Percentiles rank a stretch among this genome's conserved stretches.
Evolutionary conservation across 495 filamentous ascomycete species (phyloP).

Genomic region (Beverwykella pulmonaria): DNA sequence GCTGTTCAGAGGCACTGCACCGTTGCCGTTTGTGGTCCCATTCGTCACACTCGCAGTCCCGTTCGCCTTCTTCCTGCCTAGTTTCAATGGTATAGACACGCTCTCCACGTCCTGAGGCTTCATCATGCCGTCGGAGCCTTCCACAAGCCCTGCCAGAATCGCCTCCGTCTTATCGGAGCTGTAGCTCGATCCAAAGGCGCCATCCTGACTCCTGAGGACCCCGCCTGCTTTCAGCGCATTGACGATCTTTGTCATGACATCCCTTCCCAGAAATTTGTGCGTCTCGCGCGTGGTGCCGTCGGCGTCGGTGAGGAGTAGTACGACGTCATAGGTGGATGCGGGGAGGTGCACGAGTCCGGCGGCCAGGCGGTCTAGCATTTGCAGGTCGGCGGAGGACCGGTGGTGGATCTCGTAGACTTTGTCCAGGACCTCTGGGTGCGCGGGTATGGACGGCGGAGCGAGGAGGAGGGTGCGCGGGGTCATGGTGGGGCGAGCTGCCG

Average conservation of each 20-base stretch:
- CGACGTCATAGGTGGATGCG: conserved; percentile 72
- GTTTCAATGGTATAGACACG: conserved; percentile 70
- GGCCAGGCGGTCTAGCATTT: conserved; percentile 96
- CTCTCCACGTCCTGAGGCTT: conserved; percentile 70
- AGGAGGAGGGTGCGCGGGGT: conserved; percentile 64
- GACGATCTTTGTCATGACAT: conserved; percentile 69
- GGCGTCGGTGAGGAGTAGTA: conserved; percentile 80
- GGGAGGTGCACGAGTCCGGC: conserved; percentile 81
- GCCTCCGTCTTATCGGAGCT: conserved; percentile 65
- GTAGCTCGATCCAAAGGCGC: conserved; percentile 53
- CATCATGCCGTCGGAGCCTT: conserved; percentile 62
- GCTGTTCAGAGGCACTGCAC: conserved; percentile 30
- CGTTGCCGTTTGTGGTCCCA: conserved; percentile 12
- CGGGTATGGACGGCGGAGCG: conserved; percentile 72
- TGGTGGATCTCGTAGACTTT: conserved; percentile 64
- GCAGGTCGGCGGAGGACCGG: conserved; percentile 77
- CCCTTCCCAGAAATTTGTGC: conserved; percentile 62
- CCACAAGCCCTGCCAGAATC: conserved; percentile 74
- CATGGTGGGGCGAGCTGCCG: conserved; percentile 22
- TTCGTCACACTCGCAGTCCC: conserved; percentile 37
- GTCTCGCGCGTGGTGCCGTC: conserved; percentile 65
- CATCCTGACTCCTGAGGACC: conserved; percentile 69
- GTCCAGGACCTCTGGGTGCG: conserved; percentile 64
- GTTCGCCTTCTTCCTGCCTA: conserved; percentile 66
- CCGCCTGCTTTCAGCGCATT: conserved; percentile 71